phyloP scores from a whole-genome alignment of 805 yeast species.

The Candida sonorensis region DNA sequence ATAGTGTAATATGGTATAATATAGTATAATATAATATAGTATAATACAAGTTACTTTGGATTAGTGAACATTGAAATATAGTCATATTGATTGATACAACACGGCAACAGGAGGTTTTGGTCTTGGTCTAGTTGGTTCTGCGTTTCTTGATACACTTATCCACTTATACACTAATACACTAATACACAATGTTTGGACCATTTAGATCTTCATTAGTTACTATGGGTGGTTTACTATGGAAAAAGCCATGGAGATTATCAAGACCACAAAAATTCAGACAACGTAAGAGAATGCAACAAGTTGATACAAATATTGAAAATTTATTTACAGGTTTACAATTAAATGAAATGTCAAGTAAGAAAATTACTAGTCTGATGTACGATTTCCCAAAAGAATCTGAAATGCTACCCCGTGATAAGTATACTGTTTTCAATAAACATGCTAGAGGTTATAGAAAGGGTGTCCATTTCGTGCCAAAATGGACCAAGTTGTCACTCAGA shows the following conservation, averaged over 20 bases:
- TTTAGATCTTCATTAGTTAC: slow-evolving; percentile 52
- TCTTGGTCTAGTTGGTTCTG: too few relatives aligned
- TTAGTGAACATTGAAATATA: too few relatives aligned
- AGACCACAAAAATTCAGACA: slow-evolving; percentile 75
- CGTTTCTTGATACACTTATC: too few relatives aligned
- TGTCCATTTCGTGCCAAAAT: slow-evolving; percentile 81
- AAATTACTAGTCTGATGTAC: slow-evolving; percentile 31
- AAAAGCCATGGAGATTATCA: slow-evolving; percentile 73
- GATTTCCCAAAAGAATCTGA: slow-evolving; percentile 72
- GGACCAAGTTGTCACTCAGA: slow-evolving; percentile 82
- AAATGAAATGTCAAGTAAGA: slow-evolving; percentile 27
- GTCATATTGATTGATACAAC: too few relatives aligned
- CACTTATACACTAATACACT: too few relatives aligned
- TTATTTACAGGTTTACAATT: slow-evolving; percentile 43
- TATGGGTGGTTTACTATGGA: slow-evolving; percentile 77
- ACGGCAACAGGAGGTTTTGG: too few relatives aligned
- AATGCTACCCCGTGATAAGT: slow-evolving; percentile 79
- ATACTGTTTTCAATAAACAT: slow-evolving; percentile 74
- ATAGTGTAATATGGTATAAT: too few relatives aligned
- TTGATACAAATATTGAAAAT: slow-evolving; percentile 70
- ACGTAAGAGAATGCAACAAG: slow-evolving; percentile 73
- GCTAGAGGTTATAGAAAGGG: slow-evolving; percentile 80
- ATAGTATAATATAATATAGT: too few relatives aligned
- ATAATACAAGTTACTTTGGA: too few relatives aligned
- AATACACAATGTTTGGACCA: slow-evolving; percentile 53